Base-by-base conservation (phyloP, 768 basidiomycete genomes). In the Podaxis sp. region DNA sequence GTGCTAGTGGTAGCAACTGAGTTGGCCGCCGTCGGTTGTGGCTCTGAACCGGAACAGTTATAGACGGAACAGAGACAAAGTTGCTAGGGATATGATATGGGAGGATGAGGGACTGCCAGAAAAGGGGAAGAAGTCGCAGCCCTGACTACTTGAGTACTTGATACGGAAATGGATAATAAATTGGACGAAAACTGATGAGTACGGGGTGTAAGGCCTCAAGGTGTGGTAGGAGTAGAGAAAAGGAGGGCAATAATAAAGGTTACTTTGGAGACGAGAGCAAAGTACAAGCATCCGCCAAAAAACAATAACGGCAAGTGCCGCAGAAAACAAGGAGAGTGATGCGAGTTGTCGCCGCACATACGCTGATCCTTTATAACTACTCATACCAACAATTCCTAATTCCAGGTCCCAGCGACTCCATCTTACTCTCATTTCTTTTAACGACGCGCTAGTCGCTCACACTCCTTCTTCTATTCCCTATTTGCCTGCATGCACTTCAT, bases 231-330 rank as follows among this genome's bases (percentile, higher is more conserved):
- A 58, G 46, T 7, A 22, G 39, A 26, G 46, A 12, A 48, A 11
- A n/a, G 24, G 28, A 40, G 63, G 56, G 63, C 33, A 33, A 33
- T 33, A 52, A 28, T 40, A 54, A 49, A 58, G 39, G 58, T 59
- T 59, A 15, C 48, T 46, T 24, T 59, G 58, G 49, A 52, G 59
- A 61, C 52, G 40, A 28, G 22, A 46, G 56, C 39, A 42, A 26
- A 53, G 57, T 52, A 57, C 56, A 64, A 71, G 64, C 61, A 46
- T 46, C n/a, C 68, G 67, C 64, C 63, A 64, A 72, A 72, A 72
- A 71, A 77, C 76, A 77, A 78, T 76, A 76, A 71, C 71, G 75
- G 76, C 67, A 74, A 70, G 60, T 70, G 64, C 73, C 76, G 74
- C 60, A 36, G 59, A 48, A 46, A 61, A 56, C 51, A 39, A 49